Percentiles rank a stretch among this genome's conserved stretches.
Conservation (phyloP, 225 moss, liverwort and hornwort genomes). For the Polytrichum formosum region DNA sequence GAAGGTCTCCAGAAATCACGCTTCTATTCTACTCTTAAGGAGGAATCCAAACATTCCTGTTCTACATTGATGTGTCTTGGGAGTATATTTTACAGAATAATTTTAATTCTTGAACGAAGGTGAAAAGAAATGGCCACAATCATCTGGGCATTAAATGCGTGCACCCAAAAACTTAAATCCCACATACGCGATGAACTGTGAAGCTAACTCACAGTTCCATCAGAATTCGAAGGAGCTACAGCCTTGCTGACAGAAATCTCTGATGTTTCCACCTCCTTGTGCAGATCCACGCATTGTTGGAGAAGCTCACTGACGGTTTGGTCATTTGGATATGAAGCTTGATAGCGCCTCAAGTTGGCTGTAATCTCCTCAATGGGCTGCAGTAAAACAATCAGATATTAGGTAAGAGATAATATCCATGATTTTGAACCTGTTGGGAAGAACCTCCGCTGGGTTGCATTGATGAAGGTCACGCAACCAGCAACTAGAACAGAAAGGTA, state of each 20-base stretch:
- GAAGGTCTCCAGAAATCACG: too few relatives aligned
- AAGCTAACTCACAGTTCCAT: neutral
- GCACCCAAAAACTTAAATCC: neutral
- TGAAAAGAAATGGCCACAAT: too few relatives aligned
- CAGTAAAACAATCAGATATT: neutral
- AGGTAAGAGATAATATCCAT: too few relatives aligned
- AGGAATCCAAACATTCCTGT: too few relatives aligned
- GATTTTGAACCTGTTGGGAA: too few relatives aligned
- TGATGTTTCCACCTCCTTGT: neutral
- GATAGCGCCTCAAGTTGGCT: conserved; percentile 29
- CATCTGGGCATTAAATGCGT: too few relatives aligned
- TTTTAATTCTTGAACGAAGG: too few relatives aligned
- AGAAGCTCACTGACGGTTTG: conserved; percentile 24
- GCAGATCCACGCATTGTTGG: conserved; percentile 25
- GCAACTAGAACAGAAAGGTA: conserved; percentile 1
- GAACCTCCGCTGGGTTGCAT: too few relatives aligned
- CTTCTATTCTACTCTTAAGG: too few relatives aligned
- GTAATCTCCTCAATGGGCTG: conserved; percentile 35
- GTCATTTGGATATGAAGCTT: conserved; percentile 21
- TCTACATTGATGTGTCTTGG: too few relatives aligned
- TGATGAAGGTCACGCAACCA: too few relatives aligned
- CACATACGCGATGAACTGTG: neutral
- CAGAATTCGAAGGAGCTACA: neutral
- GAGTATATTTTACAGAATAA: too few relatives aligned
- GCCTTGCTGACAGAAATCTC: neutral